Conservation (phyloP, 1,139 yeast species). For the Geotrichum macrosporum region DNA sequence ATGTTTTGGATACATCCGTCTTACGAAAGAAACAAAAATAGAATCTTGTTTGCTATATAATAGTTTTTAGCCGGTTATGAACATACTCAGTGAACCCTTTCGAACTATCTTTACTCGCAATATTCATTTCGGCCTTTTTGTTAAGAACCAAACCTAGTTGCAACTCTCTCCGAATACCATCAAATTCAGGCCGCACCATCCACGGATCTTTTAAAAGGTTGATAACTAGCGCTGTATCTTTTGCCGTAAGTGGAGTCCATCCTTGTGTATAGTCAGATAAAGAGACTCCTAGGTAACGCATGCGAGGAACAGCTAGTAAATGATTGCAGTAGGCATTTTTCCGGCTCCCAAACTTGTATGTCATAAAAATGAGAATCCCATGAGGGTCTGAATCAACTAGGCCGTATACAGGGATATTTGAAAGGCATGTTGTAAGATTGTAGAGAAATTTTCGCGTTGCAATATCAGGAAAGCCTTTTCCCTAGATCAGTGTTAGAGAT, state of each 20-base stretch:
- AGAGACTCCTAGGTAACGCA: slow-evolving; percentile 38
- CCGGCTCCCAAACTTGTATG: slow-evolving; percentile 38
- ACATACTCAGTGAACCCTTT: slow-evolving; percentile 25
- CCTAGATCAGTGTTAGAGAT: slow-evolving; percentile 30
- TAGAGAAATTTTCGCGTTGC: slow-evolving; percentile 59
- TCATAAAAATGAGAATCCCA: slow-evolving; percentile 58
- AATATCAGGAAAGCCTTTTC: slow-evolving; percentile 71
- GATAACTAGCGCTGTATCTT: slow-evolving; percentile 42
- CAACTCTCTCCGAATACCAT: slow-evolving; percentile 43
- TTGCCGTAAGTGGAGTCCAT: slow-evolving; percentile 37
- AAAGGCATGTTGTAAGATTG: slow-evolving; percentile 47
- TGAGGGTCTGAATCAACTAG: slow-evolving; percentile 62
- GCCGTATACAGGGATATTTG: slow-evolving; percentile 47
- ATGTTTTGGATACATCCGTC: slow-evolving; percentile 27
- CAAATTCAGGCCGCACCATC: slow-evolving; percentile 24
- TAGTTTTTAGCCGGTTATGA: slow-evolving; percentile 2
- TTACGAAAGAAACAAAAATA: slow-evolving; percentile 26
- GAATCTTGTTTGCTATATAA: background rate
- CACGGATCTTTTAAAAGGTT: slow-evolving; percentile 35
- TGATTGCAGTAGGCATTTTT: slow-evolving; percentile 24
- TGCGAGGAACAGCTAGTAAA: slow-evolving; percentile 19
- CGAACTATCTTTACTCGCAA: slow-evolving; percentile 25
- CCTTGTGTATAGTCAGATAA: slow-evolving; percentile 43
- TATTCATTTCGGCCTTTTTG: slow-evolving; percentile 59
- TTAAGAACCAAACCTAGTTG: slow-evolving; percentile 52